Evolutionary conservation across 2,329 filamentous ascomycete genomes (phyloP).

Genomic region (Diaporthe caulivora): DNA sequence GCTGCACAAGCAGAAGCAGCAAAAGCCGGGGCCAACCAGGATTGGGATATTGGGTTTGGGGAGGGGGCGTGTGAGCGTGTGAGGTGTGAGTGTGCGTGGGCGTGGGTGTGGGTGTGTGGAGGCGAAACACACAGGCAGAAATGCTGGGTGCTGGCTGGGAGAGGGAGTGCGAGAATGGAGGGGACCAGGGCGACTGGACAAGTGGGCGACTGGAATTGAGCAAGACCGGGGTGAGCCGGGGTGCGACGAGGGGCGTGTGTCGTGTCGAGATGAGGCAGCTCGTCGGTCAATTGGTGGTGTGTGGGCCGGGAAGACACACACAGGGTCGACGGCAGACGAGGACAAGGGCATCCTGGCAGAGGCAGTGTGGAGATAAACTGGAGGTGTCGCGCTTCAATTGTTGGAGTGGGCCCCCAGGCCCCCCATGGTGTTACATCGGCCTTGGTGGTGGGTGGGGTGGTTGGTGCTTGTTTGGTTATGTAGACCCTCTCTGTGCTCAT

Average conservation of each 20-base stretch:
- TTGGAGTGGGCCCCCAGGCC: not conserved
- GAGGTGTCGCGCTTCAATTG: constrained; percentile 20
- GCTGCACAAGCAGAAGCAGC: constrained; percentile 31
- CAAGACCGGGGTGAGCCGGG: not conserved
- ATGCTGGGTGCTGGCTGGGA: constrained; percentile 1
- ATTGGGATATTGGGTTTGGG: not conserved
- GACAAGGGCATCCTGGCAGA: constrained; percentile 18
- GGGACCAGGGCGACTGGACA: not conserved
- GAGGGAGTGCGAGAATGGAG: not conserved
- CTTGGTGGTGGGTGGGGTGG: constrained; percentile 16
- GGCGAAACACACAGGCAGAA: constrained; percentile 9
- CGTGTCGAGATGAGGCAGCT: constrained; percentile 33
- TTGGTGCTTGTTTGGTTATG: constrained; percentile 16
- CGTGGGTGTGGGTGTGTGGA: not conserved
- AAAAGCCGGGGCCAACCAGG: constrained; percentile 33
- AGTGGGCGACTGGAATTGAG: not conserved
- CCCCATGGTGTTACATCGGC: constrained; percentile 5
- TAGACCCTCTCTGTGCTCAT: constrained; percentile 16
- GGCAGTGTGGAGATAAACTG: constrained; percentile 30
- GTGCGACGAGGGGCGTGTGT: constrained; percentile 23
- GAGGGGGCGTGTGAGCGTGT: not conserved
- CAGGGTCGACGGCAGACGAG: constrained; percentile 27
- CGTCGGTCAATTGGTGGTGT: constrained; percentile 27
- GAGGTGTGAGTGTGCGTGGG: no score
- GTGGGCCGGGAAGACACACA: constrained; percentile 21